Base-by-base conservation (phyloP, 2,329 filamentous ascomycete species). In the Cordyceps pruinosa region DNA sequence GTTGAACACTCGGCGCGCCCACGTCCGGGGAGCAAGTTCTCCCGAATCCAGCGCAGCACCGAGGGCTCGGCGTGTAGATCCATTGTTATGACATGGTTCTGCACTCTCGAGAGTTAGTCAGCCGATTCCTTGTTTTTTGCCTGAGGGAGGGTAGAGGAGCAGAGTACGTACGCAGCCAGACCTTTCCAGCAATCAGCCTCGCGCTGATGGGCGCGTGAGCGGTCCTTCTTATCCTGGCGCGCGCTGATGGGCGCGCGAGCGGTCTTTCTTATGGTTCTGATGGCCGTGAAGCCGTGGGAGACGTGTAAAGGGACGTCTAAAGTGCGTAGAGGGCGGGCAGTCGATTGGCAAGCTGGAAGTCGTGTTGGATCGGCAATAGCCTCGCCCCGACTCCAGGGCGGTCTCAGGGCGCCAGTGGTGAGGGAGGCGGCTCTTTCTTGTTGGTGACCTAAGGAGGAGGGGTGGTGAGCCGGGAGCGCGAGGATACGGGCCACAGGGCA, bases 251-350 rank as follows among this genome's bases (percentile, higher is more conserved):
- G 93, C n/a, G 94, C 93, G 86, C 56, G 88, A 94, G 78, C 81
- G 81, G 77, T 96, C 92, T 76, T 97, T 97, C 80, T 97, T 97
- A 97, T 97, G 64, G 93, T 93, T 52, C 97, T 89, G 62, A 97
- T 90, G 62, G 91, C 93, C 23, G 93, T 97, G 75, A 97, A n/a
- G n/a, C n/a, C n/a, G n/a, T n/a, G n/a, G n/a, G n/a, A n/a, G n/a
- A n/a, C n/a, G n/a, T n/a, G n/a, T n/a, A n/a, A n/a, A n/a, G n/a
- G n/a, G n/a, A n/a, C n/a, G n/a, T n/a, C n/a, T n/a, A n/a, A n/a
- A n/a, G n/a, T n/a, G n/a, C n/a, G n/a, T n/a, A n/a, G n/a, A n/a
- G n/a, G n/a, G n/a, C n/a, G n/a, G n/a, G n/a, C n/a, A n/a, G n/a
- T n/a, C n/a, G n/a, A n/a, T n/a, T n/a, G n/a, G n/a, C n/a, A n/a